Evolutionary conservation across 192 early-diverging fungal species (phyloP).

Genomic region (Anaeromyces robustus): DNA sequence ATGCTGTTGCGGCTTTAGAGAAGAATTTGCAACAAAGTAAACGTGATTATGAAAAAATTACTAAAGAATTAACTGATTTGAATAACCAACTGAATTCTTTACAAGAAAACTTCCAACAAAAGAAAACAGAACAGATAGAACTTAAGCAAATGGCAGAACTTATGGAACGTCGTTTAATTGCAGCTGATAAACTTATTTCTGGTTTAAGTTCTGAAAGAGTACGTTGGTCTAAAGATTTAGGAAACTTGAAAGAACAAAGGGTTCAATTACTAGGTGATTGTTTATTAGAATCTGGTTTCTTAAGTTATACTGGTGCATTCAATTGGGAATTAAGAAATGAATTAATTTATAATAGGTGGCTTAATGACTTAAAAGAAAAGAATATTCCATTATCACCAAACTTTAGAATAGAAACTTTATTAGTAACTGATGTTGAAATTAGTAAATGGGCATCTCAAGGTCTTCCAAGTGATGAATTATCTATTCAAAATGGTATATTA

Average conservation of each 20-base stretch:
- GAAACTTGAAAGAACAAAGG: constrained; percentile 30
- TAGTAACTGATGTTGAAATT: constrained; percentile 40
- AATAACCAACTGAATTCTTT: constrained; percentile 27
- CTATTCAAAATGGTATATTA: constrained; percentile 44
- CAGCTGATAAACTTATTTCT: constrained; percentile 43
- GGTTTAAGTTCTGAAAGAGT: constrained; percentile 39
- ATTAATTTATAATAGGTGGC: constrained; percentile 38
- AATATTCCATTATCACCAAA: constrained; percentile 23
- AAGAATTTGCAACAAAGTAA: constrained; percentile 40
- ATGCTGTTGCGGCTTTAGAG: constrained; percentile 34
- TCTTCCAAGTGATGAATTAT: constrained; percentile 41
- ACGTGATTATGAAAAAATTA: constrained; percentile 40
- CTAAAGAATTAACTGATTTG: constrained; percentile 30
- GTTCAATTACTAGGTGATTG: constrained; percentile 38
- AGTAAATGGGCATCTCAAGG: constrained; percentile 41
- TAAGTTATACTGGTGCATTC: constrained; percentile 44
- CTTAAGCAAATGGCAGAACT: constrained; percentile 44
- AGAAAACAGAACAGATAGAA: constrained; percentile 41
- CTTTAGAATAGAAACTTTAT: constrained; percentile 30
- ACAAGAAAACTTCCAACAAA: constrained; percentile 36
- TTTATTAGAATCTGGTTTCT: constrained; percentile 37
- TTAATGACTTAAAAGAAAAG: constrained; percentile 21
- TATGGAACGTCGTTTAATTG: constrained; percentile 41
- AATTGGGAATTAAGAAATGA: constrained; percentile 45
- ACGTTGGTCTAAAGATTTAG: constrained; percentile 40